Conservation (phyloP, 2,329 filamentous ascomycete genomes). For the Polychaeton citri region DNA sequence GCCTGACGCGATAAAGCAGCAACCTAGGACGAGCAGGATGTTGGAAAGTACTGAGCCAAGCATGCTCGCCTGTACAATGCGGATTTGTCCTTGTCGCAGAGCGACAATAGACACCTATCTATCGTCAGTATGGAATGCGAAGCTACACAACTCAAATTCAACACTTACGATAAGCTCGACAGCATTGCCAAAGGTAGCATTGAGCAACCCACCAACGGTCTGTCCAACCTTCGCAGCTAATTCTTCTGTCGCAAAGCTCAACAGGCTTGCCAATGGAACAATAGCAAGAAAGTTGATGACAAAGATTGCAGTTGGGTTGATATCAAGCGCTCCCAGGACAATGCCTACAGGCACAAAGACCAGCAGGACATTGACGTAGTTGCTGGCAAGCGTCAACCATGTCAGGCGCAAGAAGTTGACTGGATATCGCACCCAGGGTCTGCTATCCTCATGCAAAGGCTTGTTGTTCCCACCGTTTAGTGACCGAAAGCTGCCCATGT, state of each 20-base stretch:
- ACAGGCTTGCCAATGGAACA: conserved; percentile 58
- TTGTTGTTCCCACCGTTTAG: conserved; percentile 1
- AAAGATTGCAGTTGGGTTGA: conserved; percentile 57
- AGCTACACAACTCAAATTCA: background rate
- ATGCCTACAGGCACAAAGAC: conserved; percentile 64
- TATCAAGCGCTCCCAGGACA: conserved; percentile 46
- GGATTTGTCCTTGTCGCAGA: conserved; percentile 69
- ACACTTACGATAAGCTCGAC: conserved; percentile 59
- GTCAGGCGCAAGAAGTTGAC: conserved; percentile 21
- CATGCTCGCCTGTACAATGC: conserved; percentile 97
- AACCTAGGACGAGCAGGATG: conserved; percentile 58
- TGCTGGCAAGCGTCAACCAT: conserved; percentile 34
- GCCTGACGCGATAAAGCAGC: conserved; percentile 40
- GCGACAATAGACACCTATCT: conserved; percentile 79
- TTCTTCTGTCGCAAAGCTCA: conserved; percentile 69
- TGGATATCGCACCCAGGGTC: conserved; percentile 19
- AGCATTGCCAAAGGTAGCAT: conserved; percentile 68
- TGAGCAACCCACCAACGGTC: conserved; percentile 59
- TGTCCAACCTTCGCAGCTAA: conserved; percentile 59
- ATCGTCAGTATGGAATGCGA: background rate
- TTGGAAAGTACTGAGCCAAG: conserved; percentile 92
- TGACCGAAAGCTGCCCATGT: conserved; percentile 4
- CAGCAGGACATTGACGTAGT: conserved; percentile 56
- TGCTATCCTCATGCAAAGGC: conserved; percentile 14
- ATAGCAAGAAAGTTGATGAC: conserved; percentile 71